Base-by-base conservation (phyloP, 140 eudicot genomes). In the Bidens hawaiensis region DNA sequence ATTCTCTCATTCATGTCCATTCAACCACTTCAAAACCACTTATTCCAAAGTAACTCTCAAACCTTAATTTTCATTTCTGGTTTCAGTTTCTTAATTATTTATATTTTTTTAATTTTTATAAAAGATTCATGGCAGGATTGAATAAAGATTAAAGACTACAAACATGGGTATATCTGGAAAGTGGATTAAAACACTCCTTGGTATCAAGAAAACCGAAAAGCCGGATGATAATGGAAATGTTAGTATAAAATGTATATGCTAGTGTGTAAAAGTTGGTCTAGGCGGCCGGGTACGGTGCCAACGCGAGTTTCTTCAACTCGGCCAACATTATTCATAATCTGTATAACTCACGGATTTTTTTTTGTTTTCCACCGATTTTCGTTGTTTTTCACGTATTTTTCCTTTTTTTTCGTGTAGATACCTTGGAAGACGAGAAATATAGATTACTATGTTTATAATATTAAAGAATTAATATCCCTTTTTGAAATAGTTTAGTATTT, bases 161-260 rank as follows among this genome's bases (percentile, higher is more conserved):
- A 55, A 46, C 62, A 89, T 89, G 97, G 97, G 97, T 48, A 84
- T 82, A 41, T 75, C 97, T 11, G 85, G 79, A 59, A 89, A 83
- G 65, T 89, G 97, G 97, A 71, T 89, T 49, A 78, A 61, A 75
- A 83, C 95, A 40, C 72, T 89, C 73, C 74, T 89, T 72, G 95
- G 97, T 30, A 70, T 76, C 25, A 89, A 89, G 84, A 89, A 85
- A 70, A 65, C 85, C 46, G 93, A 89, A 27, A 89, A 77, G 65
- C 69, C 81, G 0, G 89, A 76, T 38, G 83, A 83, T 49, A 77
- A 79, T 69, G 95, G 72, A 69, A 82, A 74, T 45, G 97, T 89
- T 73, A 47, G 76, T 75, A 54, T 63, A 41, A 27, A 0, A 30
- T 30, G 15, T 71, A 65, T 25, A 1, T 51, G 31, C 31, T 21